Percentiles rank a stretch among this genome's conserved stretches.
Evolutionary conservation across 306 rosid species (phyloP).

Genomic region (Pyrus pyrifolia): DNA sequence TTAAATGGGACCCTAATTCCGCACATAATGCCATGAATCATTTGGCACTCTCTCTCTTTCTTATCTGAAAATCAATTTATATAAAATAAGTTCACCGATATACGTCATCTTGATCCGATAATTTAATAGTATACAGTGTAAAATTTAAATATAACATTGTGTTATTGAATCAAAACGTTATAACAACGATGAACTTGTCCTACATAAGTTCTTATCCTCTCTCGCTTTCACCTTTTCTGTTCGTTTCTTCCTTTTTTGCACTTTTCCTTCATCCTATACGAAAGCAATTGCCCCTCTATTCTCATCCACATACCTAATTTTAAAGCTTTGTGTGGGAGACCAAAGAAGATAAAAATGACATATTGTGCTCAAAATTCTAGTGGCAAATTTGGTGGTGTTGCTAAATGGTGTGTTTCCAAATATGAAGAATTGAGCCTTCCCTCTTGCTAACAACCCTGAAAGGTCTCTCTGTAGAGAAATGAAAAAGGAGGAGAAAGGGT

Average conservation of each 20-base stretch:
- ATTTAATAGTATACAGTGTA: too few relatives aligned
- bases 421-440: background rate
- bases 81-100: too few relatives aligned
- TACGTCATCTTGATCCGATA: rapidly evolving
- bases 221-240: slow-evolving; percentile 4
- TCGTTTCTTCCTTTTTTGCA: slow-evolving; percentile 18
- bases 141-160: too few relatives aligned
- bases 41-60: slow-evolving; percentile 27
- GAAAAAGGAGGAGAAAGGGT: background rate
- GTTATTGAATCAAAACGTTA: background rate
- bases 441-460: background rate
- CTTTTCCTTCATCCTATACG: slow-evolving; percentile 20
- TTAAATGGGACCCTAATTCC: slow-evolving; percentile 42
- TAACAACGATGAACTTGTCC: too few relatives aligned
- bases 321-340: slow-evolving; percentile 26
- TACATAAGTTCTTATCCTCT: too few relatives aligned
- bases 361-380: slow-evolving; percentile 1
- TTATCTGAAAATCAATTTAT: background rate
- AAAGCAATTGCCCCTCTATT: slow-evolving; percentile 39
- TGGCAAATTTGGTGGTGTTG: background rate
- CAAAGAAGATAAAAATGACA: slow-evolving; percentile 18
- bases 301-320: slow-evolving; percentile 47
- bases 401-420: background rate
- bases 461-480: background rate
- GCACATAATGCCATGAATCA: slow-evolving; percentile 29